Conservation (phyloP, 164 flowering plant genomes). For the Nymphaea colorata region DNA sequence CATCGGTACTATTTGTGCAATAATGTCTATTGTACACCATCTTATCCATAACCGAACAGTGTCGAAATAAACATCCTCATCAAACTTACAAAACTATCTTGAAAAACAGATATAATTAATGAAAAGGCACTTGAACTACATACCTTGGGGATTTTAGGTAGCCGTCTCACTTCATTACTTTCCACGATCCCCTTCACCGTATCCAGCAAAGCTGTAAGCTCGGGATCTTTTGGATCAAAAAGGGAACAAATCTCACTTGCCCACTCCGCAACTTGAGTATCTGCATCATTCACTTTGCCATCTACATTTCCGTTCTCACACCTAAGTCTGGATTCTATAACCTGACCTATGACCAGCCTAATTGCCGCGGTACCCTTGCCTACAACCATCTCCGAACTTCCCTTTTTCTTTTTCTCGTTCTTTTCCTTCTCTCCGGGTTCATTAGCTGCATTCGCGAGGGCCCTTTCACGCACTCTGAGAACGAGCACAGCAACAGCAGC, state of each 20-base stretch:
- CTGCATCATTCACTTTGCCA: constrained; percentile 5
- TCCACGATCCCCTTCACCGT: constrained; percentile 69
- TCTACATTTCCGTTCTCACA: constrained; percentile 6
- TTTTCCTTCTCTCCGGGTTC: constrained; percentile 25
- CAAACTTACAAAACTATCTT: not conserved
- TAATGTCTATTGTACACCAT: too few relatives aligned
- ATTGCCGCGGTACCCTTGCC: constrained; percentile 73
- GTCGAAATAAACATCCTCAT: not conserved
- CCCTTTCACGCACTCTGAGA: constrained; percentile 23
- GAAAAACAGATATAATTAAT: not conserved
- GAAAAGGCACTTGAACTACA: not conserved
- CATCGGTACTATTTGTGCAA: too few relatives aligned
- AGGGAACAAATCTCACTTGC: constrained; percentile 25
- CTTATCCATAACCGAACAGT: too few relatives aligned
- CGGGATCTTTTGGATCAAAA: constrained; percentile 41
- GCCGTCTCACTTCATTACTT: constrained; percentile 76
- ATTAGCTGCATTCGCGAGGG: constrained; percentile 13
- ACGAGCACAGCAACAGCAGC: constrained; percentile 38
- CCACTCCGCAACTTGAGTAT: constrained; percentile 20
- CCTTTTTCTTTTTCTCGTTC: constrained; percentile 57
- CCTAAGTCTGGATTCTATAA: constrained; percentile 16
- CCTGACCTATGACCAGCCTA: constrained; percentile 43
- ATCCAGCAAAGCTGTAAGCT: constrained; percentile 30
- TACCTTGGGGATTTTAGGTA: constrained; percentile 88
- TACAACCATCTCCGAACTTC: constrained; percentile 23